Evolutionary conservation across 2,329 filamentous ascomycete species (phyloP).

Genomic region (Tricladium varicosporioides): DNA sequence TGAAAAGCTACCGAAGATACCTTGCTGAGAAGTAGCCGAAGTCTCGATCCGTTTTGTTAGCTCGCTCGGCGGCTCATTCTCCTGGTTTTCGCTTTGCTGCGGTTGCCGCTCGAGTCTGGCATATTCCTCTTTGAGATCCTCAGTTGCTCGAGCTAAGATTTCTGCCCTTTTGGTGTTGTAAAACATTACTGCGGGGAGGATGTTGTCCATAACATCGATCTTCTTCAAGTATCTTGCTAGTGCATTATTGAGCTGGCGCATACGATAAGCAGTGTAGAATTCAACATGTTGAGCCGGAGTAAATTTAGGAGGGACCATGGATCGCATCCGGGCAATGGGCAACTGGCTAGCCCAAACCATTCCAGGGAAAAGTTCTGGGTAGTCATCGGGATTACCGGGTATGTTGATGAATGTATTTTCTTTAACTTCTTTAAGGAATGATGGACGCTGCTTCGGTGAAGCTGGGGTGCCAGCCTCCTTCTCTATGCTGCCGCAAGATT

Average conservation of each 20-base stretch:
- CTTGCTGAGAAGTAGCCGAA: neutral
- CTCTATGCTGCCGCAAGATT: neutral
- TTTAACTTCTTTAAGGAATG: slow-evolving; percentile 1
- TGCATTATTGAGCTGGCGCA: slow-evolving; percentile 30
- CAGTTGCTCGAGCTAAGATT: slow-evolving; percentile 13
- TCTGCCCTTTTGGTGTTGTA: slow-evolving; percentile 17
- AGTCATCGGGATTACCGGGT: neutral
- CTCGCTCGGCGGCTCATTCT: slow-evolving; percentile 27
- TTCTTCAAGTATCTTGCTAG: slow-evolving; percentile 25
- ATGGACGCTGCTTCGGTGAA: neutral
- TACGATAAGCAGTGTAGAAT: slow-evolving; percentile 28
- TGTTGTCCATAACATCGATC: slow-evolving; percentile 7
- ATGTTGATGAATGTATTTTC: slow-evolving; percentile 1
- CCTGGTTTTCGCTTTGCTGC: slow-evolving; percentile 19
- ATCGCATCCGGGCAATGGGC: slow-evolving; percentile 23
- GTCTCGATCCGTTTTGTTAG: slow-evolving; percentile 14
- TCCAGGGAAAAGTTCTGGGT: slow-evolving; percentile 9
- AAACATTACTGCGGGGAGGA: slow-evolving; percentile 8
- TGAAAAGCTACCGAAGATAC: neutral
- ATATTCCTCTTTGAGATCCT: slow-evolving; percentile 5
- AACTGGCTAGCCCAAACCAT: slow-evolving; percentile 17
- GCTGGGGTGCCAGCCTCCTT: slow-evolving; percentile 3
- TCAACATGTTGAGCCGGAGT: slow-evolving; percentile 22
- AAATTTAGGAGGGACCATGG: slow-evolving; percentile 22
- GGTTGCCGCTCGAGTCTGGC: slow-evolving; percentile 19